A percentile compares a stretch with the other conserved stretches of the same genome.
These are phyloP conservation scores for Backusella luteola DNA, from an alignment of 192 early-diverging fungal genomes.

Conservation along the genomic window DNA sequence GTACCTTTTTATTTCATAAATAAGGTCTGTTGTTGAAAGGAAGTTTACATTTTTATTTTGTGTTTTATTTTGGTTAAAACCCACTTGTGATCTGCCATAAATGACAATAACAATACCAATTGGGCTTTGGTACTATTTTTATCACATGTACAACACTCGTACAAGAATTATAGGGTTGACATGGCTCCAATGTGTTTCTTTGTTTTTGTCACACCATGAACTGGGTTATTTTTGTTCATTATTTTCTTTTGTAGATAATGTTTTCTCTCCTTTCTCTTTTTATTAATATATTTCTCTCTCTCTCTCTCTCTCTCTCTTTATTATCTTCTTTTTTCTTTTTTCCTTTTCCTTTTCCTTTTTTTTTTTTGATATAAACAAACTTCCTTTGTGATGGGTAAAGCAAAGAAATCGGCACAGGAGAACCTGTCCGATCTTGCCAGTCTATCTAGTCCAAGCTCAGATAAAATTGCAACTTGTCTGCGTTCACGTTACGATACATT, in stretches of 20 bases:
- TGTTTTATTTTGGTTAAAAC: neutral
- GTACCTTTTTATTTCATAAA: slow-evolving; percentile 1
- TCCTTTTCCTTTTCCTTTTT: slow-evolving; percentile 7
- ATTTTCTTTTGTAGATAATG: neutral
- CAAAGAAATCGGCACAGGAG: slow-evolving; percentile 1
- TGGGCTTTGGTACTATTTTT: neutral
- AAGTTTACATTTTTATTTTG: neutral
- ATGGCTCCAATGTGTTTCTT: neutral
- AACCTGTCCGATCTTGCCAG: slow-evolving; percentile 25
- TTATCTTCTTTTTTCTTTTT: neutral
- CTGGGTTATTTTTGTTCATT: slow-evolving; percentile 14
- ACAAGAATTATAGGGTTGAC: slow-evolving; percentile 5
- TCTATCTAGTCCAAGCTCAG: slow-evolving; percentile 2
- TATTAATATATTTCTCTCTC: neutral
- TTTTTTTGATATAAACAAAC: neutral
- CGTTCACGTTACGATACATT: slow-evolving; percentile 53
- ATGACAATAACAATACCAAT: neutral
- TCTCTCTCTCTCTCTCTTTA: slow-evolving; percentile 3
- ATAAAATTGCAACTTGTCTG: slow-evolving; percentile 26
- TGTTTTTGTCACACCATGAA: slow-evolving; percentile 5
- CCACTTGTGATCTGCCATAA: neutral
- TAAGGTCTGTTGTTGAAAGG: neutral
- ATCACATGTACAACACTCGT: neutral
- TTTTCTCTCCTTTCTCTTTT: slow-evolving; percentile 15
- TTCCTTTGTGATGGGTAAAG: slow-evolving; percentile 25